Evolutionary conservation across 805 yeast genomes (phyloP), one percentile per base, ranked within the genome.

Genomic region (Saccharomyces kudriavzevii): DNA sequence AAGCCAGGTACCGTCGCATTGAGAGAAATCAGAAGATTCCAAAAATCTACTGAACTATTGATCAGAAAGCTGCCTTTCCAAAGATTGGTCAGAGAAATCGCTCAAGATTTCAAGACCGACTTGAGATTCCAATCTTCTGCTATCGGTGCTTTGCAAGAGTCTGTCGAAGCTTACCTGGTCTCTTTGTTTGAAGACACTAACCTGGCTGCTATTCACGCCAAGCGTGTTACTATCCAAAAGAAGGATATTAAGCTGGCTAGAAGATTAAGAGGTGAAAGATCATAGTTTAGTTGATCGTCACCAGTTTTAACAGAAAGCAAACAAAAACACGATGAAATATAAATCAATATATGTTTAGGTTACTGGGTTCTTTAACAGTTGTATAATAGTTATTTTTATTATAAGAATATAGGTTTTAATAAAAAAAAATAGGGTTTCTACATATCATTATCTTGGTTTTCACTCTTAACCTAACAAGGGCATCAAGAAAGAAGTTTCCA

Each of bases 171-270:
- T 69, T 94, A 90, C 82, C 80, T 94, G 67, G 97, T 92, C 52
- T 89, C 96, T 57, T 77, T 92, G 69, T 94, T 92, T 66, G 98
- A 92, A 80, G 98, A 94, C 76, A 94, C 98, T 62, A 92, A 91
- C 81, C 82, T 92, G 79, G 94, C 97, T 79, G 97, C 98, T 61
- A 89, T 90, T 65, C 99, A 92, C 77, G 99, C 98, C 69, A 92
- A 94, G 85, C 87, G 99, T 79, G 98, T 92, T 66, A 92, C 99
- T 61, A 89, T 92, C 70, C 96, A 89, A 82, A 92, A 90, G 89
- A 91, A 91, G 79, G 99, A 92, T 76, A 89, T 92, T 74, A 96
- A 91, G 73, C 82, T 92, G 72, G 99, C 98, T 64, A 87, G 97
- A 80, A 87, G 98, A 81, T 84, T 92, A 74, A 86, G 97, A 79